Conservation (phyloP, 2,329 filamentous ascomycete genomes). For the Fusarium globosum region DNA sequence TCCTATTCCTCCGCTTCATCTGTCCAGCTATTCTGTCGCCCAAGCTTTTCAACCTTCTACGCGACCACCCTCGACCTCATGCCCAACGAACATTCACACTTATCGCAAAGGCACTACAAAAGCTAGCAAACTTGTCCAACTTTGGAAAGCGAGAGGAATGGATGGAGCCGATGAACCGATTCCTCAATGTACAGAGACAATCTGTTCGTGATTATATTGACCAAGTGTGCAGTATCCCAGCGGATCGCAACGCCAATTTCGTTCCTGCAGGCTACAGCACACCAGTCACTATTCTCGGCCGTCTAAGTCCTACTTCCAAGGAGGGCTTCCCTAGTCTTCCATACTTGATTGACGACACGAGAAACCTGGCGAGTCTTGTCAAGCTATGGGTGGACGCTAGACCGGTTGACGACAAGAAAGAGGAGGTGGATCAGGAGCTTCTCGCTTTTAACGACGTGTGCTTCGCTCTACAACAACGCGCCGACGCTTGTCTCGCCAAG, state of each 20-base stretch:
- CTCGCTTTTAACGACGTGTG: constrained; percentile 65
- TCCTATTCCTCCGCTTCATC: constrained; percentile 93
- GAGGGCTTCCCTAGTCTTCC: constrained; percentile 95
- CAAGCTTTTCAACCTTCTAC: constrained; percentile 87
- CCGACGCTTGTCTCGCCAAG: constrained; percentile 62
- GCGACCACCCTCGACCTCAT: constrained; percentile 83
- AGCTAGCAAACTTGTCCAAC: constrained; percentile 87
- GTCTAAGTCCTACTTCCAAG: constrained; percentile 80
- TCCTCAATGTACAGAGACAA: constrained; percentile 78
- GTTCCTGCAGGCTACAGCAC: constrained; percentile 91
- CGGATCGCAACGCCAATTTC: constrained; percentile 71
- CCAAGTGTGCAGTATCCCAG: constrained; percentile 83
- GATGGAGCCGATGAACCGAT: constrained; percentile 99
- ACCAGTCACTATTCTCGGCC: constrained; percentile 87
- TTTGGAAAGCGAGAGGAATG: constrained; percentile 97
- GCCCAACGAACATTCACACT: constrained; percentile 90
- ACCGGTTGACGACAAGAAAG: constrained; percentile 51
- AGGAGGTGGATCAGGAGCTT: constrained; percentile 60
- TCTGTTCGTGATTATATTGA: constrained; percentile 91
- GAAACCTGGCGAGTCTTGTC: constrained; percentile 85
- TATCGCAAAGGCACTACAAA: constrained; percentile 92
- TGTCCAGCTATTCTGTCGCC: constrained; percentile 96
- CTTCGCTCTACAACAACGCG: constrained; percentile 60
- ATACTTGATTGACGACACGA: constrained; percentile 89
- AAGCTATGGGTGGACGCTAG: constrained; percentile 78